Percentiles rank a stretch among this genome's conserved stretches.
Evolutionary conservation across 2,329 filamentous ascomycete species (phyloP).

Genomic region (Penicillium sp.): DNA sequence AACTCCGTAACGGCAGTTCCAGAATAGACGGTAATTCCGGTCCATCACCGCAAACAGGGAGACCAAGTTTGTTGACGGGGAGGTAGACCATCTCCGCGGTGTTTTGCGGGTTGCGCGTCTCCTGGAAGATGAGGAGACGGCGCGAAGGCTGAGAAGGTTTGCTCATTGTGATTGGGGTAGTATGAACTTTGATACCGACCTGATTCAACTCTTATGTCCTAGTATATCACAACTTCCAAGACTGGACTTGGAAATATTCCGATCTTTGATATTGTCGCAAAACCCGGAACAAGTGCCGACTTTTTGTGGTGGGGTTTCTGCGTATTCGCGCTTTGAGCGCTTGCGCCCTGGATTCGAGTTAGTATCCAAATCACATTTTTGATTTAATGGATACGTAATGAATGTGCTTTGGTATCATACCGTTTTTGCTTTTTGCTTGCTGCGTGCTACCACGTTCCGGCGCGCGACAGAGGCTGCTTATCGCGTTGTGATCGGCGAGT

Average conservation of each 20-base stretch:
- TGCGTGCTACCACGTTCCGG: not conserved
- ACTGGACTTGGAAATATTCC: not conserved
- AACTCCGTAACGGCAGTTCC: slow-evolving; percentile 34
- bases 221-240: too few species aligned
- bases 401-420: not conserved
- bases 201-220: not conserved
- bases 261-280: not conserved
- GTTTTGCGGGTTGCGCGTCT: slow-evolving; percentile 34
- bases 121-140: slow-evolving; percentile 39
- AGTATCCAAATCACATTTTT: not conserved
- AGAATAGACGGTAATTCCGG: slow-evolving; percentile 36
- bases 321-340: not conserved
- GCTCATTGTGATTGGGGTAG: not conserved
- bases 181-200: not conserved
- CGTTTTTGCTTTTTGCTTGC: not conserved
- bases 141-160: slow-evolving; percentile 9
- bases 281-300: not conserved
- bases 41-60: slow-evolving; percentile 35
- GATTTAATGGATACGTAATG: not conserved
- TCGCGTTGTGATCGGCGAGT: slow-evolving; percentile 12
- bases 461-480: slow-evolving; percentile 9
- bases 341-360: not conserved
- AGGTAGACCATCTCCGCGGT: slow-evolving; percentile 30
- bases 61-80: slow-evolving; percentile 38
- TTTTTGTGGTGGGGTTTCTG: not conserved